phyloP scores from a whole-genome alignment of 768 basidiomycete genomes.

The Kondoa subrosea region DNA sequence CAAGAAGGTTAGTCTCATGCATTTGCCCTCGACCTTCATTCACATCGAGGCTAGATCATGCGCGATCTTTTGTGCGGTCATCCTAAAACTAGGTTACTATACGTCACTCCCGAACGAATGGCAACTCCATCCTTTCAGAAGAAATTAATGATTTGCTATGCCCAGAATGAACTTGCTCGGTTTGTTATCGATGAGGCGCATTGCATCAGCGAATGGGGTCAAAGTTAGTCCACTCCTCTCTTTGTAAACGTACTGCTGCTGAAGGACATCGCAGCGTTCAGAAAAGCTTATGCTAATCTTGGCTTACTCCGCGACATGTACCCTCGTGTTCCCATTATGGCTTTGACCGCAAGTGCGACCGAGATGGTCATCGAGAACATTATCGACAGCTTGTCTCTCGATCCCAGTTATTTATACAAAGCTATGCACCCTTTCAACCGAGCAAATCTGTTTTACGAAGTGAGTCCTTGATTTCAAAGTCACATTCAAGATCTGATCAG shows the following conservation, averaged over 20 bases:
- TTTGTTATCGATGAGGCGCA: conserved; percentile 63
- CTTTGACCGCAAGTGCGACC: conserved; percentile 69
- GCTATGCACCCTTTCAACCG: conserved; percentile 52
- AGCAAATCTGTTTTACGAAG: conserved; percentile 64
- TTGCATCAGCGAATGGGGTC: conserved; percentile 12
- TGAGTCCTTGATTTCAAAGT: neutral
- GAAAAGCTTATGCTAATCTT: conserved; percentile 53
- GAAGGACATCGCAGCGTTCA: conserved; percentile 53
- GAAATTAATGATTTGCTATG: conserved; percentile 41
- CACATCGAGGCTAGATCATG: conserved; percentile 39
- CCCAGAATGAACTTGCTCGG: conserved; percentile 47
- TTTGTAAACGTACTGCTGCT: conserved; percentile 40
- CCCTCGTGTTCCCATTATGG: conserved; percentile 63
- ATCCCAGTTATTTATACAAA: conserved; percentile 41
- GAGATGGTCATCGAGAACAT: conserved; percentile 60
- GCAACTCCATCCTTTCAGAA: conserved; percentile 42
- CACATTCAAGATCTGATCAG: neutral
- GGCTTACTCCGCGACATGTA: conserved; percentile 50
- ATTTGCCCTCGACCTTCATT: neutral
- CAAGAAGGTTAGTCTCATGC: conserved; percentile 36
- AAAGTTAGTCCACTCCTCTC: neutral
- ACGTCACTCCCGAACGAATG: conserved; percentile 61
- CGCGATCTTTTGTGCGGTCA: conserved; percentile 46
- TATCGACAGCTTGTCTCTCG: conserved; percentile 48
- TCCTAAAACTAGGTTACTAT: conserved; percentile 48